Percentiles rank a stretch among this genome's conserved stretches.
Conservation (phyloP, 106 monocot genomes). For the Acorus gramineus region DNA sequence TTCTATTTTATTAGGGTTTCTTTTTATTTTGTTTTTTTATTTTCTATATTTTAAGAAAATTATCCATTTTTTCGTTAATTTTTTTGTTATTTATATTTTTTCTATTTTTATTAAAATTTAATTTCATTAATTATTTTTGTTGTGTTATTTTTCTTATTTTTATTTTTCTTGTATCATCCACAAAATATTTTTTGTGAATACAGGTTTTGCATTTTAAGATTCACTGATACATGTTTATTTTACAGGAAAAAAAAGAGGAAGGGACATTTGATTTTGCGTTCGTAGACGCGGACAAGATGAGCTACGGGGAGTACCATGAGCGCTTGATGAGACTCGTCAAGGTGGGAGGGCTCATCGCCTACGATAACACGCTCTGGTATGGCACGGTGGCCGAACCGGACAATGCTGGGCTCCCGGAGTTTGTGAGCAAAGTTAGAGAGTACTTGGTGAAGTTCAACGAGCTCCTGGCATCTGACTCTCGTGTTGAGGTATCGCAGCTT, state of each 20-base stretch:
- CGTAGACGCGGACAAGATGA: constrained; percentile 47
- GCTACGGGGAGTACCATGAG: constrained; percentile 42
- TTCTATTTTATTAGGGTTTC: too few relatives aligned
- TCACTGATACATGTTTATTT: too few relatives aligned
- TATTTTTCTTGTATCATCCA: too few relatives aligned
- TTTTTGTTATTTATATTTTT: too few relatives aligned
- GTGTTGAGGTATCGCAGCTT: constrained; percentile 7
- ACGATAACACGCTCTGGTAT: constrained; percentile 17
- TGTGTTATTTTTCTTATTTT: too few relatives aligned
- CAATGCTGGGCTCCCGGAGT: neutral
- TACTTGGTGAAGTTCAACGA: constrained; percentile 4
- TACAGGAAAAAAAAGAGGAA: constrained; percentile 1
- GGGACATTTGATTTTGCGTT: constrained; percentile 44
- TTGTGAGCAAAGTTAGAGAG: neutral
- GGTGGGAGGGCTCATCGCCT: constrained; percentile 11
- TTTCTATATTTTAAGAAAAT: too few relatives aligned
- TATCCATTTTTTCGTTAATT: too few relatives aligned
- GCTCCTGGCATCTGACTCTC: neutral
- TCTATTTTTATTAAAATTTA: too few relatives aligned
- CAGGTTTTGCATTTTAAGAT: too few relatives aligned
- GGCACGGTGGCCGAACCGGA: neutral
- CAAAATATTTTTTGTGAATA: too few relatives aligned
- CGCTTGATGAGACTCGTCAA: constrained; percentile 7
- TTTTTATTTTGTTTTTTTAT: too few relatives aligned
- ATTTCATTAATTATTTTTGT: too few relatives aligned